Evolutionary conservation across 202 grass and related monocot genomes (phyloP), one percentile per base, ranked within the genome.

Genomic region (Carex sylvatica): DNA sequence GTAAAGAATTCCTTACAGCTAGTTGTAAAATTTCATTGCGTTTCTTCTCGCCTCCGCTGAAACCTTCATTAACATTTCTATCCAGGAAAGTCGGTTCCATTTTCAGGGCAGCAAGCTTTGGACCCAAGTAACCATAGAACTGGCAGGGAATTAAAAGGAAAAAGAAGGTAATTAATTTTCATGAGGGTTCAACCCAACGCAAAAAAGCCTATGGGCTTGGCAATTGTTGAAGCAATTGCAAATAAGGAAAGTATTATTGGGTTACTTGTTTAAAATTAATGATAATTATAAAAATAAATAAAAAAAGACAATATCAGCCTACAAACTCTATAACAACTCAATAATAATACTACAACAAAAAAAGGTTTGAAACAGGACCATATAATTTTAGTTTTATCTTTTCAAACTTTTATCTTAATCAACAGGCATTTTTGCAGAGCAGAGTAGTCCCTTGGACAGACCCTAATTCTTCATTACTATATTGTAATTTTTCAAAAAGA

Each of bases 31-130:
- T 98, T 83, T 98, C 92, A 77, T 98, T 98, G 60, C 89, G 87
- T 81, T 98, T 98, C 88, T 89, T 98, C 90, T 98, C 96, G 59
- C 96, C 96, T 61, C 96, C 96, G 70, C 92, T 95, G 76, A 98
- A 98, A 65, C 92, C 91, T 93, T 95, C 96, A 65, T 98, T 98
- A 54, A 98, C 96, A 87, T 93, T 95, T 80, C 92, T 92, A 65
- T 98, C 89, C 59, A 98, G 91, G 54, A 99, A 93, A 40, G 83
- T 88, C 46, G 78, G 85, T 14, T 99, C 88, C 96, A 99, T 95
- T 79, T 93, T 95, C 82, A 95, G 67, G 51, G 85, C 80, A 83
- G 86, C 83, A 61, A 92, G 49, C 88, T 93, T 95, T 66, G 91
- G 89, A 16, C 63, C 79, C 62, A 99, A 85, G 78, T 93, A 71